phyloP scores from a whole-genome alignment of 805 yeast genomes.

The Monosporozyma aerobia region DNA sequence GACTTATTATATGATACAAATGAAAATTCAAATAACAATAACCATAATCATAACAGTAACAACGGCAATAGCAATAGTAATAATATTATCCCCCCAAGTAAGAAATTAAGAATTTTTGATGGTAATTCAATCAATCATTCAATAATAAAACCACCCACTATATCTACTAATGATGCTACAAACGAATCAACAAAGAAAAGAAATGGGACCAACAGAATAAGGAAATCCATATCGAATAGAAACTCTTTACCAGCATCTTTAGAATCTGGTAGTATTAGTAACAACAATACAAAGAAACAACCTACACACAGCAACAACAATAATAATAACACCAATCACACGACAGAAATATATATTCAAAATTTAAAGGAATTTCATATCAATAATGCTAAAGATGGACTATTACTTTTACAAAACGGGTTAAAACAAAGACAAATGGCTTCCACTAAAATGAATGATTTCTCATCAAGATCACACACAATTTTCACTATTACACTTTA shows the following conservation, averaged over 20 bases:
- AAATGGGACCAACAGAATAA: background rate
- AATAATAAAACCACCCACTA: slow-evolving; percentile 13
- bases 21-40: background rate
- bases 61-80: background rate
- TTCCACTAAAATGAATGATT: slow-evolving; percentile 63
- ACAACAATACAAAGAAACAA: slow-evolving; percentile 2
- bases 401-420: slow-evolving; percentile 47
- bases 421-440: slow-evolving; percentile 55
- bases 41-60: background rate
- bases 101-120: slow-evolving; percentile 47
- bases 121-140: slow-evolving; percentile 11
- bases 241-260: slow-evolving; percentile 2
- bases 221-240: background rate
- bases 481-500: slow-evolving; percentile 58
- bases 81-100: slow-evolving; percentile 19
- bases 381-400: slow-evolving; percentile 46
- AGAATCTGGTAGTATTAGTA: background rate
- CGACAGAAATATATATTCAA: slow-evolving; percentile 42
- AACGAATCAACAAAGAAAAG: background rate
- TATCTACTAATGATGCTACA: slow-evolving; percentile 8
- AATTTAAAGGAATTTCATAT: slow-evolving; percentile 56
- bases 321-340: slow-evolving; percentile 9
- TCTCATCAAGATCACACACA: slow-evolving; percentile 69
- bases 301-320: slow-evolving; percentile 12
- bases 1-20: slow-evolving; percentile 45